These are phyloP conservation scores for Ceratobasidium sp. DNA, from an alignment of 1,284 basidiomycete genomes.

Conservation along the genomic window DNA sequence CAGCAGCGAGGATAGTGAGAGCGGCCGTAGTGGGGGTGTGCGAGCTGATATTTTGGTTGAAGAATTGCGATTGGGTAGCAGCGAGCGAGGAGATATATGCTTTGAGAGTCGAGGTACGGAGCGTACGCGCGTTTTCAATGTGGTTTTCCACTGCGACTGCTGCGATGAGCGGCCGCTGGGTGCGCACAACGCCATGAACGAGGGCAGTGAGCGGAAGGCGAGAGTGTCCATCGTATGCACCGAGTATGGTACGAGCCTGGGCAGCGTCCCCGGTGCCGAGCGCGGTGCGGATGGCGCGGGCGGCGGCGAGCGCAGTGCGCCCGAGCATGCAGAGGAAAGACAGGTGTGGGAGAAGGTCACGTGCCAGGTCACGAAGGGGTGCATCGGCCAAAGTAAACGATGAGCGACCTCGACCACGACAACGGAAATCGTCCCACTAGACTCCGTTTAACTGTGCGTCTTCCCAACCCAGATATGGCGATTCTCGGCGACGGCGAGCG, in stretches of 20 bases:
- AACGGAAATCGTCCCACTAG: slow-evolving; percentile 12
- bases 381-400: slow-evolving; percentile 4
- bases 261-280: slow-evolving; percentile 23
- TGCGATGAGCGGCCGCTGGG: slow-evolving; percentile 16
- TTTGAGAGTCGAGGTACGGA: slow-evolving; percentile 18
- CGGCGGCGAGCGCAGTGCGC: slow-evolving; percentile 32
- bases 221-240: slow-evolving; percentile 28
- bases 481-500: slow-evolving; percentile 39
- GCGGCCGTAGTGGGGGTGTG: slow-evolving; percentile 37
- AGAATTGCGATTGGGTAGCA: slow-evolving; percentile 3
- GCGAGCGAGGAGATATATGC: slow-evolving; percentile 28
- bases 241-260: not conserved
- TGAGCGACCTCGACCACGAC: slow-evolving; percentile 41
- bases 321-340: slow-evolving; percentile 29
- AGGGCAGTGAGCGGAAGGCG: slow-evolving; percentile 29
- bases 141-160: slow-evolving; percentile 32
- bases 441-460: slow-evolving; percentile 26
- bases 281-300: slow-evolving; percentile 36
- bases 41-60: slow-evolving; percentile 23
- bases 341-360: slow-evolving; percentile 6
- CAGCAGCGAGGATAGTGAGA: slow-evolving; percentile 46
- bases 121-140: slow-evolving; percentile 7
- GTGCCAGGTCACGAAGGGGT: slow-evolving; percentile 8
- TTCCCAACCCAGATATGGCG: slow-evolving; percentile 20
- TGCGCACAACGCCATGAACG: slow-evolving; percentile 34